A percentile compares a stretch with the other conserved stretches of the same genome.
Conservation (phyloP, 1,284 basidiomycete genomes). For the Puccinia triticina region DNA sequence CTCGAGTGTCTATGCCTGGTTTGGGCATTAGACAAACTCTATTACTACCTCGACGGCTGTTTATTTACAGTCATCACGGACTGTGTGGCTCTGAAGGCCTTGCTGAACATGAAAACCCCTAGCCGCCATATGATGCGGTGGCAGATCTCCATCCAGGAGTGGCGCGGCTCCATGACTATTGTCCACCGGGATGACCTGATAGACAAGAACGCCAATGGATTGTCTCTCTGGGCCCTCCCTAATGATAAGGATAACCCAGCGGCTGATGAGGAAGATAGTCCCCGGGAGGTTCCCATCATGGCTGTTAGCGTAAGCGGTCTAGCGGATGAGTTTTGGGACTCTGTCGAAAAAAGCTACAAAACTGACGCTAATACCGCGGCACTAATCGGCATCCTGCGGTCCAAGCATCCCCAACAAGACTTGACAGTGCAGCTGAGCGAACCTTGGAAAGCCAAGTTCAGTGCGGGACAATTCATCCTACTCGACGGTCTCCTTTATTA, state of each 20-base stretch:
- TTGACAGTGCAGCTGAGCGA: background rate
- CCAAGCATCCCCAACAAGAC: background rate
- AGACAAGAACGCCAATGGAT: slow-evolving; percentile 18
- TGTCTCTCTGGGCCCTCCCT: no score
- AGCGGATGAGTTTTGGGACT: background rate
- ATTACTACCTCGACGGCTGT: no score
- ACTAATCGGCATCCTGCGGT: background rate
- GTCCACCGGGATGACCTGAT: background rate
- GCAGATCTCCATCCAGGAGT: no score
- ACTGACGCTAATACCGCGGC: background rate
- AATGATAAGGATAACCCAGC: no score
- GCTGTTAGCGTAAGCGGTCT: background rate
- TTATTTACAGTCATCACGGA: background rate
- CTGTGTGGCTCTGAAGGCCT: background rate
- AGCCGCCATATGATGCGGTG: slow-evolving; percentile 4
- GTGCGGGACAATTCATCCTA: background rate
- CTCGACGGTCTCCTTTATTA: background rate
- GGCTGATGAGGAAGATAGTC: background rate
- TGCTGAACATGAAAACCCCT: slow-evolving; percentile 21
- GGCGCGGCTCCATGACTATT: slow-evolving; percentile 24
- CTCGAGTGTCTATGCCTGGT: slow-evolving; percentile 5
- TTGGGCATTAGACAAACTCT: background rate
- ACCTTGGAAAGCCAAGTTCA: no score
- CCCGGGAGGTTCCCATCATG: background rate
- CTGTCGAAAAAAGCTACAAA: no score